phyloP scores from a whole-genome alignment of 139 green algal genomes.

The Micractinium sp. region DNA sequence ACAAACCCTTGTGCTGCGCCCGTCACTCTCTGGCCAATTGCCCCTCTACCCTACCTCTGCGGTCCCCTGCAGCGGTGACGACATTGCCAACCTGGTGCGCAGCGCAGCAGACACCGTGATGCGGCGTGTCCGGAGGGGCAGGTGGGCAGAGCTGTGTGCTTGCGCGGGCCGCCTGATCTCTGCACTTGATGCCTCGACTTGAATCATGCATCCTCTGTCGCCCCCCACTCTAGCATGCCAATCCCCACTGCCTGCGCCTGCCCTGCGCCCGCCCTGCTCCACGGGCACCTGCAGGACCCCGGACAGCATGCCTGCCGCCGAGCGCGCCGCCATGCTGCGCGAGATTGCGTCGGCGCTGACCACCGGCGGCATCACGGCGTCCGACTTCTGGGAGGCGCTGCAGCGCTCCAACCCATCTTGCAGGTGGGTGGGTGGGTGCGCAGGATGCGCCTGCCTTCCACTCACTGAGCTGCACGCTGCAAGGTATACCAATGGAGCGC shows the following conservation, averaged over 20 bases:
- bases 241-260: neutral
- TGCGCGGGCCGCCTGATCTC: no score
- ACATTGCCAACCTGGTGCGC: conserved; percentile 92
- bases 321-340: neutral
- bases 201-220: neutral
- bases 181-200: neutral
- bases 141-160: conserved; percentile 40
- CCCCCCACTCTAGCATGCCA: neutral
- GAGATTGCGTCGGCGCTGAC: conserved; percentile 55
- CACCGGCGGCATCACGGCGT: conserved; percentile 29
- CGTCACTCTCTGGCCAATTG: neutral
- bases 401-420: conserved; percentile 86
- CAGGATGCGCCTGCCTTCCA: neutral
- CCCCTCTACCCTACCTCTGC: neutral
- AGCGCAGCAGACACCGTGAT: conserved; percentile 94
- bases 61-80: conserved; percentile 69
- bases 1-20: no score
- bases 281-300: neutral
- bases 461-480: no score
- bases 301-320: neutral
- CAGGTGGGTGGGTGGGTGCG: conserved; percentile 6
- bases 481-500: no score
- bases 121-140: conserved; percentile 81
- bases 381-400: conserved; percentile 72
- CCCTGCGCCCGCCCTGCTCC: neutral